Conservation (phyloP, 306 rosid genomes). For the Arachis hypogaea region DNA sequence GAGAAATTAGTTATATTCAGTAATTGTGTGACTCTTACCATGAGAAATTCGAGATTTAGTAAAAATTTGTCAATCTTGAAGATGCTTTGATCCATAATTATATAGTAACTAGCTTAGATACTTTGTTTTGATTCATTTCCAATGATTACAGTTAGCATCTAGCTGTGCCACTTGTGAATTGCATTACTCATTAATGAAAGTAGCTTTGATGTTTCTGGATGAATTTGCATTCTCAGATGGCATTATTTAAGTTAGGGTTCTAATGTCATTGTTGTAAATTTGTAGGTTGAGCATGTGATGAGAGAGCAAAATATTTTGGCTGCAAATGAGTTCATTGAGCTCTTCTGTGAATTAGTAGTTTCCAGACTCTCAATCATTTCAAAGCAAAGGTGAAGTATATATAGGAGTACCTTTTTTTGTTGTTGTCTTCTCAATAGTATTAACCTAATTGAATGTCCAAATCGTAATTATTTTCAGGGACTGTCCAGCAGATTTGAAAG, state of each 20-base stretch:
- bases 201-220: too few species aligned
- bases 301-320: conserved; percentile 94
- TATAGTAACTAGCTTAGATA: too few species aligned
- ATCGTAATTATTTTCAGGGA: conserved; percentile 59
- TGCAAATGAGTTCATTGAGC: conserved; percentile 92
- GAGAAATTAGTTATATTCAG: too few species aligned
- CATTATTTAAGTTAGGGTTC: background rate
- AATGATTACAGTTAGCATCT: too few species aligned
- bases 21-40: too few species aligned
- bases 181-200: too few species aligned
- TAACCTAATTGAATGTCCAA: background rate
- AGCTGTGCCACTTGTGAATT: too few species aligned
- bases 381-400: conserved; percentile 70
- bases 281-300: conserved; percentile 96
- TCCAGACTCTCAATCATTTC: conserved; percentile 83
- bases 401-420: background rate
- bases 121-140: too few species aligned
- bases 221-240: background rate
- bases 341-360: conserved; percentile 85
- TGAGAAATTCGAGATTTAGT: too few species aligned
- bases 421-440: background rate
- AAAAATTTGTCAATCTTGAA: too few species aligned
- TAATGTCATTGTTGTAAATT: conserved; percentile 11
- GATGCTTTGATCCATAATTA: too few species aligned
- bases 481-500: conserved; percentile 95